Percentiles rank a stretch among this genome's conserved stretches.
phyloP scores from a whole-genome alignment of 805 yeast species.

The Tanozyma kutaoensis region DNA sequence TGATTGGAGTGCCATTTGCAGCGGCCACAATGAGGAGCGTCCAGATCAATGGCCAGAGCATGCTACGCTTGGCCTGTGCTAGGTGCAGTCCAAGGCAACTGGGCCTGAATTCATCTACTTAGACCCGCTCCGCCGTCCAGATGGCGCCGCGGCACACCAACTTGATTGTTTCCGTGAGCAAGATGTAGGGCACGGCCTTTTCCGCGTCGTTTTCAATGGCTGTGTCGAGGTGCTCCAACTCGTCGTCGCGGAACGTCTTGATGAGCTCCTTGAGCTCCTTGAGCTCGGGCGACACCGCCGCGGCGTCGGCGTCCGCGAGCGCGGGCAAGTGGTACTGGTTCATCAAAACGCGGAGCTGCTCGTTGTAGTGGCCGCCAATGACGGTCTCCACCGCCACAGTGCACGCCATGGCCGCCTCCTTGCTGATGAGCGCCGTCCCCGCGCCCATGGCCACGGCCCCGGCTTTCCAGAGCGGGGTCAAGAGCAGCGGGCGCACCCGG shows the following conservation, averaged over 20 bases:
- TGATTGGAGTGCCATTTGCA: too few species aligned
- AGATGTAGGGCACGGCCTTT: slow-evolving; percentile 82
- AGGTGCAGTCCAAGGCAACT: too few species aligned
- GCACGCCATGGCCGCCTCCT: slow-evolving; percentile 99
- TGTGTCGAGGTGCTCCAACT: slow-evolving; percentile 86
- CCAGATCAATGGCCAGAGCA: too few species aligned
- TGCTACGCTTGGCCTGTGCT: too few species aligned
- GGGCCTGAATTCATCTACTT: too few species aligned
- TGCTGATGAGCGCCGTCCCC: slow-evolving; percentile 74
- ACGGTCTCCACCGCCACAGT: slow-evolving; percentile 98
- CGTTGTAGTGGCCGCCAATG: slow-evolving; percentile 91
- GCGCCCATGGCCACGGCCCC: slow-evolving; percentile 86
- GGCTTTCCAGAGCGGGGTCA: slow-evolving; percentile 87
- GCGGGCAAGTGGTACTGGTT: slow-evolving; percentile 45
- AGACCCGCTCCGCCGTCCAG: slow-evolving; percentile 79
- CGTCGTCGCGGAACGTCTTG: slow-evolving; percentile 80
- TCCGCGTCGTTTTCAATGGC: slow-evolving; percentile 89
- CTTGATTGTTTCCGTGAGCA: slow-evolving; percentile 81
- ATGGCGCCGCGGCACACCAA: slow-evolving; percentile 78
- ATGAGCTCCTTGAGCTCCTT: slow-evolving; percentile 45
- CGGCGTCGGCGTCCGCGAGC: slow-evolving; percentile 13
- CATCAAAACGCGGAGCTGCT: slow-evolving; percentile 67
- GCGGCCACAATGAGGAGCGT: too few species aligned
- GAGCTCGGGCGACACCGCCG: slow-evolving; percentile 39
- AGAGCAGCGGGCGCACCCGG: slow-evolving; percentile 79